A percentile compares a stretch with the other conserved stretches of the same genome.
Evolutionary conservation across 257 asterid species (phyloP).

Genomic region (Datura wrightii): DNA sequence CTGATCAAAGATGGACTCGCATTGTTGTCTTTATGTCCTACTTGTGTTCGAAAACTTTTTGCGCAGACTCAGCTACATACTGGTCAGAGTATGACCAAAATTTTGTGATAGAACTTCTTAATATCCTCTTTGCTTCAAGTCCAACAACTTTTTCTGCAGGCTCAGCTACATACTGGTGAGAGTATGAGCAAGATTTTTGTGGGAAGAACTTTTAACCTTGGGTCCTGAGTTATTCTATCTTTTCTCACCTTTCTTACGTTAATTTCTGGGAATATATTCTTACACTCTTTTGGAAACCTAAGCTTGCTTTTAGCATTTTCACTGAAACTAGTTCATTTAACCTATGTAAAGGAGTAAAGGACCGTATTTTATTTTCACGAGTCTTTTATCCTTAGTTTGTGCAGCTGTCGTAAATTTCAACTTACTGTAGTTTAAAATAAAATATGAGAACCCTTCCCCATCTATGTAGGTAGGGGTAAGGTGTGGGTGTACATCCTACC

Average conservation of each 20-base stretch:
- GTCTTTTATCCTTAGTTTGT: not conserved
- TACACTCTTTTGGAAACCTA: not conserved
- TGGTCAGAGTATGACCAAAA: not conserved
- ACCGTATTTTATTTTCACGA: not conserved
- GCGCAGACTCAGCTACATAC: not conserved
- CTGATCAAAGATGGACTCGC: conserved; percentile 10
- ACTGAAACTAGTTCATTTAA: not conserved
- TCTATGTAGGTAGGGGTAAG: too few species aligned
- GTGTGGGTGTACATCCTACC: too few species aligned
- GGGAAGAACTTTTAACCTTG: not conserved
- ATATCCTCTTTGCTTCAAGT: not conserved
- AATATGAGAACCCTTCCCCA: not conserved
- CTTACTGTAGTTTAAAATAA: not conserved
- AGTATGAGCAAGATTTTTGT: not conserved
- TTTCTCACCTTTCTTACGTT: not conserved
- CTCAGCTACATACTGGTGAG: conserved; percentile 7
- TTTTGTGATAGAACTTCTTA: not conserved
- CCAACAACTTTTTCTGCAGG: not conserved
- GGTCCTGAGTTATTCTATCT: not conserved
- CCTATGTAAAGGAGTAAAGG: not conserved
- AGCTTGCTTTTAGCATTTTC: not conserved
- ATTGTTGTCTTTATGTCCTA: not conserved
- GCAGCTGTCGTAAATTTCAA: not conserved
- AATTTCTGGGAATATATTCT: not conserved
- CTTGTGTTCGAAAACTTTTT: not conserved